Evolutionary conservation across 2,329 filamentous ascomycete species (phyloP).

Genomic region (Cryphonectria nitschkei): DNA sequence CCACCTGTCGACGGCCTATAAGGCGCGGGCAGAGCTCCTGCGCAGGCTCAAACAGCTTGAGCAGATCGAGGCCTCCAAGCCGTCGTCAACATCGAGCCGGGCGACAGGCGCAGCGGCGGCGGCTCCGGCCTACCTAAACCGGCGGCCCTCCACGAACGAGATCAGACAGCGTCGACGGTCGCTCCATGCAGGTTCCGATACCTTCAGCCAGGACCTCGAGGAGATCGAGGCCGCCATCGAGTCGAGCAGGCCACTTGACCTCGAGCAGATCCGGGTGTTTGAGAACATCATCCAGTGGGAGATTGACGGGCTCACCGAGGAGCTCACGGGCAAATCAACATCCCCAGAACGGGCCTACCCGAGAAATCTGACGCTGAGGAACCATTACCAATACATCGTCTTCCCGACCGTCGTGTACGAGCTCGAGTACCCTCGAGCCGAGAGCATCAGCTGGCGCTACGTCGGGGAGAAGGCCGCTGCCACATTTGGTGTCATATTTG

Average conservation of each 20-base stretch:
- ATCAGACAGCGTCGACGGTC: conserved; percentile 49
- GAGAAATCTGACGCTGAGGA: conserved; percentile 65
- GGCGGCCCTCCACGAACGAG: conserved; percentile 45
- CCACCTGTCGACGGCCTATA: conserved; percentile 65
- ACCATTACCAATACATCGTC: conserved; percentile 74
- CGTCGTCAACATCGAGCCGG: conserved; percentile 44
- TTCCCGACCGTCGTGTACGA: conserved; percentile 81
- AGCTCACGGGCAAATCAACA: conserved; percentile 66
- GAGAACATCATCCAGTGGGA: conserved; percentile 68
- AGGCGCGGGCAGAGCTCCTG: conserved; percentile 50
- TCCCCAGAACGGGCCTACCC: conserved; percentile 61
- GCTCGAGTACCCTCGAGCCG: conserved; percentile 71
- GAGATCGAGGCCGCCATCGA: conserved; percentile 65
- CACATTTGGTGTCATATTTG: conserved; percentile 72
- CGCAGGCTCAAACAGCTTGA: conserved; percentile 61
- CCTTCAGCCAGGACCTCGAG: conserved; percentile 54
- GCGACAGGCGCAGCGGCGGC: conserved; percentile 48
- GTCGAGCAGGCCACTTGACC: conserved; percentile 60
- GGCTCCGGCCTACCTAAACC: conserved; percentile 50
- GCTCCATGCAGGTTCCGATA: conserved; percentile 36
- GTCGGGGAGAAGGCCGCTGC: conserved; percentile 73
- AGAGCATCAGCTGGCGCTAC: conserved; percentile 73
- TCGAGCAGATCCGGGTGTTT: conserved; percentile 66
- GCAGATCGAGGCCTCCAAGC: conserved; percentile 49
- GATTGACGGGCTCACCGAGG: conserved; percentile 65